Evolutionary conservation across 495 filamentous ascomycete species (phyloP).

Genomic region (Podospora sp.): DNA sequence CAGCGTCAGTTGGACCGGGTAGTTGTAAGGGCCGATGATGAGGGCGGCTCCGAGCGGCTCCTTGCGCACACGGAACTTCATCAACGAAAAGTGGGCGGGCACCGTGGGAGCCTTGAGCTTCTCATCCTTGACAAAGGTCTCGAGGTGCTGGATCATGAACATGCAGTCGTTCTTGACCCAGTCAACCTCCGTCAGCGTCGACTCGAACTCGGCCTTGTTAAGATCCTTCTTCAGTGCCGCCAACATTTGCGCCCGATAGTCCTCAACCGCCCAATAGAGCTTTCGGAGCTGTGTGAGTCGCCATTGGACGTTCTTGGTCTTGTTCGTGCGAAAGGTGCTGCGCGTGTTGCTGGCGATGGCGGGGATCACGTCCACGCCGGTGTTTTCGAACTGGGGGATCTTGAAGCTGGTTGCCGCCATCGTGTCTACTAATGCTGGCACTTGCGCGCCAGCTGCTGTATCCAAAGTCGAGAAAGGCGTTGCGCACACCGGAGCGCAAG

Average conservation of each 20-base stretch:
- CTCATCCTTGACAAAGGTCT: conserved; percentile 83
- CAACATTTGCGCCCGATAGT: conserved; percentile 68
- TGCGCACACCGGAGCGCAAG: no score
- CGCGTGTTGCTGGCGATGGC: conserved; percentile 58
- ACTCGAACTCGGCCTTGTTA: conserved; percentile 70
- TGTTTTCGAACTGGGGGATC: conserved; percentile 64
- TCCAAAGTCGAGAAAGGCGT: neutral
- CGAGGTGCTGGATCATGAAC: conserved; percentile 72
- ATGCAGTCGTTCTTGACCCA: conserved; percentile 80
- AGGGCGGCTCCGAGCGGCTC: conserved; percentile 84
- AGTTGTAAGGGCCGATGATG: conserved; percentile 93
- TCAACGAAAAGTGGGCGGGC: conserved; percentile 60
- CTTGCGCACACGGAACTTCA: conserved; percentile 79
- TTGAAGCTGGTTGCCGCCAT: conserved; percentile 44
- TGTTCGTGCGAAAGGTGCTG: conserved; percentile 71
- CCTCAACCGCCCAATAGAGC: conserved; percentile 88
- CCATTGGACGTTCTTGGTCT: conserved; percentile 80
- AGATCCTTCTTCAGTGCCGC: conserved; percentile 76
- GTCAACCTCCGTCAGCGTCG: conserved; percentile 67
- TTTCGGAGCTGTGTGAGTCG: conserved; percentile 83
- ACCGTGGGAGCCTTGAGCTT: conserved; percentile 63
- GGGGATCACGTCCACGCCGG: conserved; percentile 67
- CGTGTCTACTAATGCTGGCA: conserved; percentile 4
- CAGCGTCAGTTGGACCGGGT: conserved; percentile 78
- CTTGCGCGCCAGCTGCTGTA: neutral